Base-by-base conservation (phyloP, 179 eudicot species). In the Drosera spatulata region DNA sequence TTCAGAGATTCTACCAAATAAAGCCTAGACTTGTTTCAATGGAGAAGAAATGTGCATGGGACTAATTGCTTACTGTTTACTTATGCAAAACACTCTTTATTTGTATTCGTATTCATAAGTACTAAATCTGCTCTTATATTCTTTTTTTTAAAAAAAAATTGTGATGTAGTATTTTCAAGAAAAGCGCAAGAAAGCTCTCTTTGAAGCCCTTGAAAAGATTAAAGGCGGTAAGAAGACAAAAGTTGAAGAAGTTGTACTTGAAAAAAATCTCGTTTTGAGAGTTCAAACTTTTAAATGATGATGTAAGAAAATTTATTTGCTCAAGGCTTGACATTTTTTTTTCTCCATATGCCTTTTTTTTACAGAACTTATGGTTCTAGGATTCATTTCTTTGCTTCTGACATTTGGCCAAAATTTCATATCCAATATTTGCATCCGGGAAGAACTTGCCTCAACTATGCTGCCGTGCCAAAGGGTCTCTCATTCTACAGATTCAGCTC, bases 291-390 rank as follows among this genome's bases (percentile, higher is more conserved):
- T 3, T 7, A 10, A 10, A 5, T 22, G 33, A 51, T 3, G 33
- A 10, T 51, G 54, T 22, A 43, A 43, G 5, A 43, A 43, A 7
- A 43, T 43, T 43, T 43, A 43, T 4, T 43, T 43, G 6, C 8
- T 43, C 8, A 43, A 43, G 5, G 45, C 8, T 4, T 43, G 45
- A 9, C 4, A 49, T 49, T 49, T 49, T 49, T 3, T 3, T 49
- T 49, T 22, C 33, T 49, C 52, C 52, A 49, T 49, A 10, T 9
- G 7, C 41, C 41, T 22, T 22, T 9, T 45, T 55, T 13, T 42
- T 51, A 62, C 90, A 88, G 96, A 86, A 70, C 77, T 85, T 71
- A 88, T 88, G 96, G 73, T 88, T 70, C 71, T 88, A 15, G 96
- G 96, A 55, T 88, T 88, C 74, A 88, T 88, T 66, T 88, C 96